Percentiles rank a stretch among this genome's conserved stretches.
phyloP scores from a whole-genome alignment of 805 yeast species.

The Kodamaea neixiangensis region DNA sequence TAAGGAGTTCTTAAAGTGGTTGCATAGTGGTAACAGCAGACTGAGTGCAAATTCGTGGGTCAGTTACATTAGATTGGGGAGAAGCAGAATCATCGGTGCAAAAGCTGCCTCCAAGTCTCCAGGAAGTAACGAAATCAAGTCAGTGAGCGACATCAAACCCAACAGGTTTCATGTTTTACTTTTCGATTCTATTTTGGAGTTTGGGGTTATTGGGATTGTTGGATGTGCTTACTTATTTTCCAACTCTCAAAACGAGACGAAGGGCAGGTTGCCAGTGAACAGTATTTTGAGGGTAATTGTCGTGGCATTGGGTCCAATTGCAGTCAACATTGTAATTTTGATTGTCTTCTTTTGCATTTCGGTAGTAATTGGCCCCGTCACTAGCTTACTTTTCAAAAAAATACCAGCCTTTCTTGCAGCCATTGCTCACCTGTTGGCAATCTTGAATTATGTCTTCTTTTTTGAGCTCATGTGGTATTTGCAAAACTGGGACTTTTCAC shows the following conservation, averaged over 20 bases:
- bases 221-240: conserved; percentile 52
- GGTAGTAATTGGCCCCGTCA: conserved; percentile 49
- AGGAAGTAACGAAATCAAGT: conserved; percentile 2
- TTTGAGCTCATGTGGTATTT: conserved; percentile 67
- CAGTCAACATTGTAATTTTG: conserved; percentile 43
- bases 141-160: conserved; percentile 50
- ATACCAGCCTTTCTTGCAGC: conserved; percentile 58
- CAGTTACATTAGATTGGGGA: conserved; percentile 47
- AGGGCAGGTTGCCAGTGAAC: conserved; percentile 33
- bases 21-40: conserved; percentile 52
- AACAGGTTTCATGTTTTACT: conserved; percentile 45
- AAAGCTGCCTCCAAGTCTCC: conserved; percentile 32
- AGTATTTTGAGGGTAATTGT: conserved; percentile 46
- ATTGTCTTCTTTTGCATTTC: conserved; percentile 47
- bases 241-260: conserved; percentile 53
- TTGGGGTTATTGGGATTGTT: conserved; percentile 35
- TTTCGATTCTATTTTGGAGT: conserved; percentile 42
- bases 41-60: conserved; percentile 44
- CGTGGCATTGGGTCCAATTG: conserved; percentile 50
- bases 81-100: conserved; percentile 60
- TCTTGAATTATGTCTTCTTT: conserved; percentile 52
- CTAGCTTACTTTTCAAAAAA: conserved; percentile 42
- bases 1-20: conserved; percentile 52
- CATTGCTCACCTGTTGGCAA: conserved; percentile 53
- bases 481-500: conserved; percentile 66